A percentile compares a stretch with the other conserved stretches of the same genome.
phyloP scores from a whole-genome alignment of 2,329 filamentous ascomycete species.

The Hypoxylon sp. region DNA sequence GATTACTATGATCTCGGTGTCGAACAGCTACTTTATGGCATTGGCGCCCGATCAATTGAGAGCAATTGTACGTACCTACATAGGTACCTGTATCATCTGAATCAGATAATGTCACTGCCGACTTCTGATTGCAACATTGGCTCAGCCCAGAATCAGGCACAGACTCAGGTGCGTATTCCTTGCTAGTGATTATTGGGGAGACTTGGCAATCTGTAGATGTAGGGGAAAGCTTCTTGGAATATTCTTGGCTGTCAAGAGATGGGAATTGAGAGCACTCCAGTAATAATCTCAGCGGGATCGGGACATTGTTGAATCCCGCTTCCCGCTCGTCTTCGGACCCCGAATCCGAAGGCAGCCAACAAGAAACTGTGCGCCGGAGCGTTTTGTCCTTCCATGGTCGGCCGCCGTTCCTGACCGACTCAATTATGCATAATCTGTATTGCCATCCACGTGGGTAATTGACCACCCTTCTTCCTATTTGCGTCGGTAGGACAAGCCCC shows the following conservation, averaged over 20 bases:
- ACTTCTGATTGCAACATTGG: slow-evolving; percentile 7
- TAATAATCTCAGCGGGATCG: slow-evolving; percentile 28
- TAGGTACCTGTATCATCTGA: slow-evolving; percentile 2
- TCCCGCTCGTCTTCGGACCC: slow-evolving; percentile 32
- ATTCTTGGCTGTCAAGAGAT: not conserved
- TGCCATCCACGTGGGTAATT: slow-evolving; percentile 27
- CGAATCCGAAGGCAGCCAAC: slow-evolving; percentile 23
- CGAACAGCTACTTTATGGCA: slow-evolving; percentile 1
- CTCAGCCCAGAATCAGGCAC: slow-evolving; percentile 30
- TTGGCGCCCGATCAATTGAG: slow-evolving; percentile 2
- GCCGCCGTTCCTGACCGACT: slow-evolving; percentile 38
- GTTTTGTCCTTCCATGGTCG: slow-evolving; percentile 34
- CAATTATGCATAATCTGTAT: slow-evolving; percentile 25
- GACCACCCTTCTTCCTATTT: slow-evolving; percentile 1
- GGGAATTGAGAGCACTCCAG: slow-evolving; percentile 10
- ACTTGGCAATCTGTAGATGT: slow-evolving; percentile 21
- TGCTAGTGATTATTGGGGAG: slow-evolving; percentile 4
- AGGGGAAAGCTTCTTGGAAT: slow-evolving; percentile 3
- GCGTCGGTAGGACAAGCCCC: slow-evolving; percentile 12
- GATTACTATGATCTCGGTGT: slow-evolving; percentile 31
- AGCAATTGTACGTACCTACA: not conserved
- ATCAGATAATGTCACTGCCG: not conserved
- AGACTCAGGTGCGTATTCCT: slow-evolving; percentile 2
- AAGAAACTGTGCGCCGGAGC: slow-evolving; percentile 24
- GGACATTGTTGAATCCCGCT: slow-evolving; percentile 37